phyloP scores from a whole-genome alignment of 2,329 filamentous ascomycete genomes.

The Rugonectria rugulosa region DNA sequence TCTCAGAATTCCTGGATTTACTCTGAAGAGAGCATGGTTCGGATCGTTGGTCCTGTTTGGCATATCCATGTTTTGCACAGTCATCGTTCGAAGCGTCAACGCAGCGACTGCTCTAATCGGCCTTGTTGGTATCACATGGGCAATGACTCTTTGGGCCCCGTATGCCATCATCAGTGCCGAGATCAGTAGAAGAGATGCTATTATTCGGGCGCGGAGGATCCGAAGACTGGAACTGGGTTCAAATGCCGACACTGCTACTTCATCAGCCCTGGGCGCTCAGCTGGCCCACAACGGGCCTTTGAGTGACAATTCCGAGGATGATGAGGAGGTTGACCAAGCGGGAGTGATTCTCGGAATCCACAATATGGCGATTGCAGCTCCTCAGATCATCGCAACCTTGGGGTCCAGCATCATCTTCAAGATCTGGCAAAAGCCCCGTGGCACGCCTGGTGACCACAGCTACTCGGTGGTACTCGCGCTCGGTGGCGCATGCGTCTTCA shows the following conservation, averaged over 20 bases:
- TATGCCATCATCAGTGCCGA: constrained; percentile 95
- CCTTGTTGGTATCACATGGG: constrained; percentile 89
- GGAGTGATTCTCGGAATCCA: constrained; percentile 94
- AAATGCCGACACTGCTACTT: constrained; percentile 13
- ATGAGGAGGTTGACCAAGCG: constrained; percentile 76
- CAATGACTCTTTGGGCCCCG: constrained; percentile 90
- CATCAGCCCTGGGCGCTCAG: constrained; percentile 20
- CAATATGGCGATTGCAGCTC: constrained; percentile 91
- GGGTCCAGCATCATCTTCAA: constrained; percentile 86
- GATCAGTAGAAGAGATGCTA: constrained; percentile 80
- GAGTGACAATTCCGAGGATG: constrained; percentile 47
- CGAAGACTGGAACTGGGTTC: constrained; percentile 28
- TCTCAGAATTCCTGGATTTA: constrained; percentile 82
- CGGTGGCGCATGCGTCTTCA: constrained; percentile 79
- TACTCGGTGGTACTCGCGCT: constrained; percentile 87
- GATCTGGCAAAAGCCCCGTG: constrained; percentile 85
- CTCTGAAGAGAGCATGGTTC: constrained; percentile 88
- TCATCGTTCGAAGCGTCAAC: constrained; percentile 75
- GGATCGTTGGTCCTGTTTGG: constrained; percentile 85
- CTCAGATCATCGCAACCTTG: constrained; percentile 89
- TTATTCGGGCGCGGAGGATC: constrained; percentile 50
- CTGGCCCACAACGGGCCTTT: constrained; percentile 21
- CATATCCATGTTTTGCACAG: constrained; percentile 80
- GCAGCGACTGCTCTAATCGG: constrained; percentile 81
- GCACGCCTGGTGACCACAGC: constrained; percentile 83